Evolutionary conservation across 768 basidiomycete species (phyloP), one percentile per base, ranked within the genome.

Genomic region (Boletus insuetus): DNA sequence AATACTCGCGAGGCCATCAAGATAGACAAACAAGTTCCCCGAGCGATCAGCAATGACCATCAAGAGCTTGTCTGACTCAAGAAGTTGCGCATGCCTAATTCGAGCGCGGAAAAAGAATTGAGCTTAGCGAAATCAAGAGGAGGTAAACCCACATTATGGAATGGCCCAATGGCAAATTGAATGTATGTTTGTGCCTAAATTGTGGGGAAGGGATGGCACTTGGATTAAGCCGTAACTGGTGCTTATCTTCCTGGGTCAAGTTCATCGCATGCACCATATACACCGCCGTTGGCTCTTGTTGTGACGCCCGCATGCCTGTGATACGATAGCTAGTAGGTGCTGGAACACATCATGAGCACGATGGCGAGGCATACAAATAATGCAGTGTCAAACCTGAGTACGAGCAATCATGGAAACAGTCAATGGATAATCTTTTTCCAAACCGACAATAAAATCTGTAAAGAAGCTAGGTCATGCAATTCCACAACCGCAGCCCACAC

Each of bases 341-440:
- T 24, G 24, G 24, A 24, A 24, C 24, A 24, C 24, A 26, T 13
- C 26, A 14, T 46, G 19, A 46, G 20, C 20, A 3, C 1, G 34
- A 24, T 8, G 3, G 2, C 22, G 7, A 4, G 16, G 17, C 6
- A 42, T 12, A 4, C 20, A n/a, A n/a, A 22, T 4, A 12, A 39
- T 22, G 20, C 4, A 6, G 19, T 3, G 34, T 46, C 46, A 35
- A 14, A 46, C 46, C 9, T 9, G 20, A 1, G 91, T 93, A 35
- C 87, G 82, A 22, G 84, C 84, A 47, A 94, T 88, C 0, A 91
- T 84, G 9, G 89, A 91, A 12, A 93, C 91, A 0, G 91, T 94
- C 0, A 90, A 90, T 4, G 91, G 91, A 67, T 87, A 94, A 67
- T 92, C 85, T 48, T 79, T 82, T 70, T 94, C 91, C 29, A 94